Base-by-base conservation (phyloP, 768 basidiomycete genomes). In the Hirschioporus abietinus region DNA sequence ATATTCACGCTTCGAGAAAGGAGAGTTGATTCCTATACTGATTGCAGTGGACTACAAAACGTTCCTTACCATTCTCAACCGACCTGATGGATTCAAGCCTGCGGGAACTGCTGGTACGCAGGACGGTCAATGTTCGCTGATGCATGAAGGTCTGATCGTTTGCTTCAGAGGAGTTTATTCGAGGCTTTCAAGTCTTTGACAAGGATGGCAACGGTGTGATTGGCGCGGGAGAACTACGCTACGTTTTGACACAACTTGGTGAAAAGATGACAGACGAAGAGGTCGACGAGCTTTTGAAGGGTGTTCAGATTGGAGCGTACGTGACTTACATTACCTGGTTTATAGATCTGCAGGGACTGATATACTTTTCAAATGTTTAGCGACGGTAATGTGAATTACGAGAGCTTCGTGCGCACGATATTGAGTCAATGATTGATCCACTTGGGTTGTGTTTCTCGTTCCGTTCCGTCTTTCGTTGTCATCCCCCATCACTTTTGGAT, bases 181-280 rank as follows among this genome's bases (percentile, higher is more conserved):
- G 97, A 63, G 97, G 96, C 9, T 99, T 99, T 85, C 96, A 98
- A 72, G 96, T 99, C 12, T 99, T 99, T 71, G 96, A 99, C 79
- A 96, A 95, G 79, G 93, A 94, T 71, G 92, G 92, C 34, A 94
- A 94, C 72, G 94, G 94, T 0, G 92, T 88, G 79, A 94, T 93
- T 71, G 94, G 94, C 62, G 93, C 91, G 20, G 94, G 94, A 62
- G 94, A 97, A 78, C 82, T 96, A 69, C 86, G 93, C 68, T 88
- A 91, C 76, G 93, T 96, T 27, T 83, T 96, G 30, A 99, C 97
- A 7, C 95, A 96, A 73, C 86, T 99, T 0, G 97, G 97, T 15
- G 97, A 99, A 84, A 98, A 98, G 83, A 96, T 99, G 94, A 76
- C 89, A 7, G 95, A 99, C 74, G 93, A 95, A 70, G 97, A 99